Evolutionary conservation across 2,329 filamentous ascomycete species (phyloP).

Genomic region (Botrytis pseudocinerea): DNA sequence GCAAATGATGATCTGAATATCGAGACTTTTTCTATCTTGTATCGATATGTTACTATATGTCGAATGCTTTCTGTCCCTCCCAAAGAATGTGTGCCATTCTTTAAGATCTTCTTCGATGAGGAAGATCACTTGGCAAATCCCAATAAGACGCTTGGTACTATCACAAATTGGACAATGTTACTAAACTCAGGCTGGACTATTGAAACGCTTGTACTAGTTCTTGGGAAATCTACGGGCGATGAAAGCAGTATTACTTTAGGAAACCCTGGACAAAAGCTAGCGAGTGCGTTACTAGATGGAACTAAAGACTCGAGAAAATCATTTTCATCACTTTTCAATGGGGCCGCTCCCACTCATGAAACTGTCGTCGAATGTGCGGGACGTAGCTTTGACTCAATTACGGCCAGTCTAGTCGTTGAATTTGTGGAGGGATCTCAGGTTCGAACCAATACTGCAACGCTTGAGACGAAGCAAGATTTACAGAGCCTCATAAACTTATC

Average conservation of each 20-base stretch:
- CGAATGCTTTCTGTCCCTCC: background rate
- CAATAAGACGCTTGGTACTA: background rate
- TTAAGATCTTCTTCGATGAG: background rate
- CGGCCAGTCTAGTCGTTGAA: background rate
- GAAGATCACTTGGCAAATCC: background rate
- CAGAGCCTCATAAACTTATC: background rate
- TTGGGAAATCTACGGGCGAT: background rate
- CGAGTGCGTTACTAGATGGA: background rate
- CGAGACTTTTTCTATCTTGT: background rate
- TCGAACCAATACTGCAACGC: background rate
- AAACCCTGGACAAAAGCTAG: background rate
- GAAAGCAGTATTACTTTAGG: background rate
- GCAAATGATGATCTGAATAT: background rate
- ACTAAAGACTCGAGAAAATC: background rate
- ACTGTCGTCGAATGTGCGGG: background rate
- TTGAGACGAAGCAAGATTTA: background rate
- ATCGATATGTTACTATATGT: background rate
- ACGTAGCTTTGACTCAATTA: background rate
- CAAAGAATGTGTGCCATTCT: background rate
- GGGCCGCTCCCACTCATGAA: background rate
- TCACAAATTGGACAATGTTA: background rate
- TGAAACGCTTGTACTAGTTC: background rate
- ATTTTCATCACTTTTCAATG: background rate
- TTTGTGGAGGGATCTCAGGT: background rate
- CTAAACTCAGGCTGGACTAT: background rate